Base-by-base conservation (phyloP, 2,329 filamentous ascomycete species). In the Penicillium freii region DNA sequence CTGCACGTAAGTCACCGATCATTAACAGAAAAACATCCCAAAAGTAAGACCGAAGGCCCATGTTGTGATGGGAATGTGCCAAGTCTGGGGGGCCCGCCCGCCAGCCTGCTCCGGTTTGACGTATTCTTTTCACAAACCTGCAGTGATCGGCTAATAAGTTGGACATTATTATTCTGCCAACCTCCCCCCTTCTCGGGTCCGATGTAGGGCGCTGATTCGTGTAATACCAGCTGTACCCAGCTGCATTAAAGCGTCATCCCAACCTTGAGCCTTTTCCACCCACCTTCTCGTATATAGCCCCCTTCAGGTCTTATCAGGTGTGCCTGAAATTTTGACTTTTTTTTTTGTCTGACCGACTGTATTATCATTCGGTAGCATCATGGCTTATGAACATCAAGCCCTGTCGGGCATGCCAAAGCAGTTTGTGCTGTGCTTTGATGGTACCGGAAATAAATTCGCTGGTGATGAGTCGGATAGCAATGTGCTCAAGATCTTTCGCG, bases 401-500 rank as follows among this genome's bases (percentile, higher is more conserved):
- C 66, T 66, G n/a, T 51, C 57, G 11, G 54, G 50, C 27, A 54
- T 60, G 21, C 70, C 66, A 15, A 74, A 74, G 65, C 74, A 72
- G 43, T 75, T 77, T 48, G 74, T 77, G 45, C 68, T 77, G 23
- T 77, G 74, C 58, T 77, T 77, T 54, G 71, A 80, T 66, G 77
- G 77, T 33, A 79, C 77, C 0, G 76, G 76, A 5, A 78, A 77
- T 55, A 77, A 75, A 51, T 79, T 76, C 56, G 67, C 67, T 15
- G 76, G 77, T 19, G 77, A 76, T 54, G 71, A 75, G 49, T 73
- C 73, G 3, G 77, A 79, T 61, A 79, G 76, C 65, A 79, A 79
- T 68, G 78, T 79, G 33, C 68, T 79, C 48, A 79, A 77, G 61
- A 76, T 79, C 31, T 78, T 76, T 68, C 74, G 75, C 38, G 75